Evolutionary conservation across 257 asterid genomes (phyloP).

Genomic region (Lycium ferocissimum): DNA sequence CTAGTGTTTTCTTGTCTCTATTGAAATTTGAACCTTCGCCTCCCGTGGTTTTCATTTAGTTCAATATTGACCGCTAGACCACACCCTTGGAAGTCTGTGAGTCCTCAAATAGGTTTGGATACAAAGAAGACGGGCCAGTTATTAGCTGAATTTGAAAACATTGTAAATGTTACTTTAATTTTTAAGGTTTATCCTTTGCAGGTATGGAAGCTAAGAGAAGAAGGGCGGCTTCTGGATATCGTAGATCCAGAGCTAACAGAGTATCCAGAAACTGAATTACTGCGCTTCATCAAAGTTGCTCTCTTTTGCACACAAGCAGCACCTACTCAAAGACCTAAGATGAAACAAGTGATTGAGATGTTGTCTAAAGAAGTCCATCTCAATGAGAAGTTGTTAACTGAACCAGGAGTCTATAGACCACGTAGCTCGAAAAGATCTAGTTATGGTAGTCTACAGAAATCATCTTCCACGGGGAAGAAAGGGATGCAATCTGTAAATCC

Average conservation of each 20-base stretch:
- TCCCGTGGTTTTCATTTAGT: not conserved
- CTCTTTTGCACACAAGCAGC: slow-evolving; percentile 83
- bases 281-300: slow-evolving; percentile 65
- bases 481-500: slow-evolving; percentile 47
- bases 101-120: not conserved
- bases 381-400: slow-evolving; percentile 60
- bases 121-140: not conserved
- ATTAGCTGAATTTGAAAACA: not conserved
- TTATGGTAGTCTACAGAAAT: slow-evolving; percentile 40
- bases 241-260: slow-evolving; percentile 68
- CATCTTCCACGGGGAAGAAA: slow-evolving; percentile 41
- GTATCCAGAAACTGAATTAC: slow-evolving; percentile 54
- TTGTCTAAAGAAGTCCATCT: slow-evolving; percentile 63
- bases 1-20: not conserved
- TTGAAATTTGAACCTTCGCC: not conserved
- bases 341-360: slow-evolving; percentile 83
- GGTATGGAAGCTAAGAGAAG: slow-evolving; percentile 75
- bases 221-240: slow-evolving; percentile 60
- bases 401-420: slow-evolving; percentile 66
- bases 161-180: not conserved
- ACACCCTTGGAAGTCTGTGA: not conserved
- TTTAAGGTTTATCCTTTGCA: slow-evolving; percentile 36
- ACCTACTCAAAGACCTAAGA: slow-evolving; percentile 71
- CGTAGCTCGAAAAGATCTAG: slow-evolving; percentile 37
- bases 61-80: not conserved